A percentile compares a stretch with the other conserved stretches of the same genome.
Evolutionary conservation across 1,139 yeast genomes (phyloP).

Genomic region (Starmera stellimalicola): DNA sequence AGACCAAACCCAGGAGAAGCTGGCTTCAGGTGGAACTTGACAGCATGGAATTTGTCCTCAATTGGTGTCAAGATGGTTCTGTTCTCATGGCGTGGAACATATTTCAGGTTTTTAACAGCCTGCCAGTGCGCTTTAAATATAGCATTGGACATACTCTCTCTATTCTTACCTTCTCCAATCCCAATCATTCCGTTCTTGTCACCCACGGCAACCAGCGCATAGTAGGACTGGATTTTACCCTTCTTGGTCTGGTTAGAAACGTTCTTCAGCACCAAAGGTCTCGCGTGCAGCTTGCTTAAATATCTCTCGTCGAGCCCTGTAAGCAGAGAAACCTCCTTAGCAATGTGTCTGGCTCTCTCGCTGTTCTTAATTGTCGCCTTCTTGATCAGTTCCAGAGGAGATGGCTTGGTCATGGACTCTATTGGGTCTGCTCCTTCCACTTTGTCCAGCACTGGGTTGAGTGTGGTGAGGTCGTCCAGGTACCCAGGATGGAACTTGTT

Average conservation of each 20-base stretch:
- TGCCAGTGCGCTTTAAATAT: slow-evolving; percentile 86
- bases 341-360: slow-evolving; percentile 22
- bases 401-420: slow-evolving; percentile 33
- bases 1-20: slow-evolving; percentile 95
- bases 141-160: slow-evolving; percentile 71
- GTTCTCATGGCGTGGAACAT: slow-evolving; percentile 80
- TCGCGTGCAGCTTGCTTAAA: slow-evolving; percentile 52
- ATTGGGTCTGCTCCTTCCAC: slow-evolving; percentile 31
- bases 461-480: slow-evolving; percentile 47
- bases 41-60: slow-evolving; percentile 80
- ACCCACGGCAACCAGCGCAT: slow-evolving; percentile 85
- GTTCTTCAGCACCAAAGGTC: slow-evolving; percentile 64
- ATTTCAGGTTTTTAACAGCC: slow-evolving; percentile 78
- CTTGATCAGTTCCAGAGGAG: slow-evolving; percentile 21
- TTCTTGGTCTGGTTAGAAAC: slow-evolving; percentile 91
- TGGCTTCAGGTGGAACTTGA: slow-evolving; percentile 68
- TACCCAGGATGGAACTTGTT: slow-evolving; percentile 48
- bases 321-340: slow-evolving; percentile 52
- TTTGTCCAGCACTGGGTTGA: slow-evolving; percentile 51
- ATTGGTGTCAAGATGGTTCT: slow-evolving; percentile 87
- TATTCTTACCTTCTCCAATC: slow-evolving; percentile 88
- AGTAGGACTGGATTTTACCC: slow-evolving; percentile 84
- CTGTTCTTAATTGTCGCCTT: slow-evolving; percentile 2
- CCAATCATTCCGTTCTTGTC: slow-evolving; percentile 93
- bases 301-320: slow-evolving; percentile 70